Conservation (phyloP, 345 rosid species). For the Draba incana region DNA sequence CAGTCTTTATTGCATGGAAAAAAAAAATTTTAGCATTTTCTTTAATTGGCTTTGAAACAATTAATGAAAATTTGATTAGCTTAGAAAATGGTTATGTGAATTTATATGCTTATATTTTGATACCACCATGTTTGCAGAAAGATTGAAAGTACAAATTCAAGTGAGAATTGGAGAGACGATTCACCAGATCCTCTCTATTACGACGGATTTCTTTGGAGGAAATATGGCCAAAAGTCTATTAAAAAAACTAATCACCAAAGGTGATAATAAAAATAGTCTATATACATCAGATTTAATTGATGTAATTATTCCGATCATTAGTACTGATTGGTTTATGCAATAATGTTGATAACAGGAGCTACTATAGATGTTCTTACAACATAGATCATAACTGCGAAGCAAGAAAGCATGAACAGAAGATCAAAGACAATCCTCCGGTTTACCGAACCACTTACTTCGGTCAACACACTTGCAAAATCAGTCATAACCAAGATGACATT, state of each 20-base stretch:
- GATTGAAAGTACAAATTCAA: slow-evolving; percentile 7
- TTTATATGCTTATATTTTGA: slow-evolving; percentile 7
- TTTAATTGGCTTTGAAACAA: too few species aligned
- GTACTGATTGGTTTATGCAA: neutral
- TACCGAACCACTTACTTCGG: slow-evolving; percentile 44
- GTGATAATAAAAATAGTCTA: slow-evolving; percentile 3
- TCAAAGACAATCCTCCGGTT: slow-evolving; percentile 45
- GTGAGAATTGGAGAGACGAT: slow-evolving; percentile 37
- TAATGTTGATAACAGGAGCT: slow-evolving; percentile 29
- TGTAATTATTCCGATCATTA: neutral
- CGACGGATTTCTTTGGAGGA: slow-evolving; percentile 41
- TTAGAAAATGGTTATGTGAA: neutral
- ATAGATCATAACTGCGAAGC: slow-evolving; percentile 38
- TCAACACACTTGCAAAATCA: slow-evolving; percentile 36
- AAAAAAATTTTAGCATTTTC: too few species aligned
- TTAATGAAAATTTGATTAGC: too few species aligned
- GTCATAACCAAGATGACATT: slow-evolving; percentile 1
- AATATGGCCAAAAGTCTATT: slow-evolving; percentile 37
- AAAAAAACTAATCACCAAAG: slow-evolving; percentile 29
- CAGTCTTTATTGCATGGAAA: neutral
- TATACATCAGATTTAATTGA: neutral
- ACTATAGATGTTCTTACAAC: slow-evolving; percentile 42
- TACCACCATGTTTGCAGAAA: slow-evolving; percentile 27
- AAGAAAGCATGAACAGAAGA: slow-evolving; percentile 39
- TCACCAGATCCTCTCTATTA: slow-evolving; percentile 37